A percentile compares a stretch with the other conserved stretches of the same genome.
phyloP scores from a whole-genome alignment of 1,139 yeast species.

The Hansenula lynferdii region DNA sequence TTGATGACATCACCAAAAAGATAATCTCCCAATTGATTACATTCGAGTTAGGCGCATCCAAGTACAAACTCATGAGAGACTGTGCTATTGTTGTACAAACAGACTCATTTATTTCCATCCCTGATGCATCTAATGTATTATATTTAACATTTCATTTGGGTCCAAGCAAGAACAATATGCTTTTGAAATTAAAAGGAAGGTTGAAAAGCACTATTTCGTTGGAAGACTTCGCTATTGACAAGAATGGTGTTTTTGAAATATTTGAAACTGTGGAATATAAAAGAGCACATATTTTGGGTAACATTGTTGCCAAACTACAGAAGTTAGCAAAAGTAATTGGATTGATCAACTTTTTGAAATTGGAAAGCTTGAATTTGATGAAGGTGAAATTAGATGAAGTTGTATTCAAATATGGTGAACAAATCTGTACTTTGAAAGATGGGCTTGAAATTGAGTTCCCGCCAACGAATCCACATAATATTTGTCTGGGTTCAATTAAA shows the following conservation, averaged over 20 bases:
- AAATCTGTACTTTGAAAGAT: conserved; percentile 17
- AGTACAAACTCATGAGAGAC: conserved; percentile 8
- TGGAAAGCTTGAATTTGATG: conserved; percentile 16
- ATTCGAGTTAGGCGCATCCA: conserved; percentile 45
- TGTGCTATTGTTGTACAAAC: conserved; percentile 13
- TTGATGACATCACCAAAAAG: conserved; percentile 51
- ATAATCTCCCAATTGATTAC: conserved; percentile 60
- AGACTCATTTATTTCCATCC: conserved; percentile 16
- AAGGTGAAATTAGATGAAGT: conserved; percentile 21
- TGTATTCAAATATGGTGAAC: conserved; percentile 20
- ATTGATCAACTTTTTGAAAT: conserved; percentile 17
- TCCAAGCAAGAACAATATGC: conserved; percentile 1
- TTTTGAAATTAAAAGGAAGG: conserved; percentile 13
- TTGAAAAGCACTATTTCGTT: conserved; percentile 9
- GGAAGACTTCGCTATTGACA: conserved; percentile 18
- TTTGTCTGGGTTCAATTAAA: conserved; percentile 18
- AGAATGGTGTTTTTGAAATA: conserved; percentile 18
- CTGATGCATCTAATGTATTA: conserved; percentile 16
- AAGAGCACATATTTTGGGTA: conserved; percentile 10
- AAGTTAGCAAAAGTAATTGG: conserved; percentile 20
- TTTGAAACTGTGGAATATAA: conserved; percentile 17
- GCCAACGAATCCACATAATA: conserved; percentile 18
- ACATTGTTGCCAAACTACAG: conserved; percentile 13
- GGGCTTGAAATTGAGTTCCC: conserved; percentile 18
- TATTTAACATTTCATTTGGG: conserved; percentile 13